Base-by-base conservation (phyloP, 1,284 basidiomycete species). In the Stygiomarasmius scandens region DNA sequence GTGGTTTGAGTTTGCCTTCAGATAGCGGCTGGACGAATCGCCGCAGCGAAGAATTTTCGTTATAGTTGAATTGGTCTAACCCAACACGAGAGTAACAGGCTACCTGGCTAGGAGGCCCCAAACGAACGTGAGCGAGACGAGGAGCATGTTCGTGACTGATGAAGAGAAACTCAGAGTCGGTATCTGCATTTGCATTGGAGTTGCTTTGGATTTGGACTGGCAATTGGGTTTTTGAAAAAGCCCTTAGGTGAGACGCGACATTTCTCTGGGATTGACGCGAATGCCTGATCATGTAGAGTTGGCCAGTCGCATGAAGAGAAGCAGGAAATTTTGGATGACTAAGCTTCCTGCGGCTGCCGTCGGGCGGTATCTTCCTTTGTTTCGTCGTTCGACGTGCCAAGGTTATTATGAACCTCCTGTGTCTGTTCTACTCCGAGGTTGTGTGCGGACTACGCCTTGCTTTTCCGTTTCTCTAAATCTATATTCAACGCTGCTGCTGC, bases 11-110 rank as follows among this genome's bases (percentile, higher is more conserved):
- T 32, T 32, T 43, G 27, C 34, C 25, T 32, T 46, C 52, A 8
- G 29, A 12, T 16, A 20, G 11, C 2, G 52, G 57, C 25, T 41
- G 46, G 4, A 50, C 41, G 25, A 58, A 58, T 19, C 47, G 22
- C 27, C 52, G 20, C 23, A 58, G n/a, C 12, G 52, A 54, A 5
- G 47, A 54, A 36, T 49, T 54, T 29, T 54, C 52, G 25, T 55
- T 49, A 16, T 36, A 49, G 6, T 16, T 27, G 29, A 32, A 36
- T 10, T 45, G 2, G 52, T 20, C 12, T 5, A 27, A 8, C 12
- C 44, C 36, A 20, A 22, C 23, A 16, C 53, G 46, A 16, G 57
- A 58, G 48, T 54, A 58, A 22, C 52, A 58, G 9, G 57, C 52
- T 23, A 58, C 43, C 29, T 58, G 52, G n/a, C 22, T 41, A n/a